phyloP scores from a whole-genome alignment of 805 yeast genomes.

The Yarrowia deformans region DNA sequence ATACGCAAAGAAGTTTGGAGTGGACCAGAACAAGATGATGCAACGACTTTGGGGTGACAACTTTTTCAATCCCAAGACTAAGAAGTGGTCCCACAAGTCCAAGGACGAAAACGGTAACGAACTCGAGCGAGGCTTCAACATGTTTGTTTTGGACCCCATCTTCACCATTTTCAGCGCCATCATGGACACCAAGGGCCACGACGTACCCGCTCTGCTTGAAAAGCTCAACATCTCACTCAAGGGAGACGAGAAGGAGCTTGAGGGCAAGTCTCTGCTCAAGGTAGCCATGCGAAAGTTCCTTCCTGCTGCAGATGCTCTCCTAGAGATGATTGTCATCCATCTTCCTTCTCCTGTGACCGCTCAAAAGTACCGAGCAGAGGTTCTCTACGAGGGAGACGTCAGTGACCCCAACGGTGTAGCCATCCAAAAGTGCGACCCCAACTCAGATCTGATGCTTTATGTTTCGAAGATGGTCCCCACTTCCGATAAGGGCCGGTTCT shows the following conservation, averaged over 20 bases:
- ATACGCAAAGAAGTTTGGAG: conserved; percentile 99
- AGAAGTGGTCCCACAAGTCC: conserved; percentile 97
- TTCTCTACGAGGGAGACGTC: conserved; percentile 95
- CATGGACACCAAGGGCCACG: conserved; percentile 99
- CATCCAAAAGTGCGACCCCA: conserved; percentile 98
- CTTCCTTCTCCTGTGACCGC: conserved; percentile 99
- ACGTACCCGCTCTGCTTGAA: conserved; percentile 87
- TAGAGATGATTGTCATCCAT: conserved; percentile 98
- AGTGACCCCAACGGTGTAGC: conserved; percentile 86
- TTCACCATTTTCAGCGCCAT: conserved; percentile 95
- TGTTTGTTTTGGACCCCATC: conserved; percentile 98
- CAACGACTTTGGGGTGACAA: conserved; percentile 99
- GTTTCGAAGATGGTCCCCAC: conserved; percentile 99
- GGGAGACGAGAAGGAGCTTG: conserved; percentile 96
- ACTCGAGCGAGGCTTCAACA: conserved; percentile 99
- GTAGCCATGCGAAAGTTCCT: conserved; percentile 99
- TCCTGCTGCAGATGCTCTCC: conserved; percentile 99
- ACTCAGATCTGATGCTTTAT: conserved; percentile 97
- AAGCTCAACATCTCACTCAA: conserved; percentile 93
- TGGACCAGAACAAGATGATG: conserved; percentile 97
- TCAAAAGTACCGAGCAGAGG: conserved; percentile 98
- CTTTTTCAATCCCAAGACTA: conserved; percentile 99
- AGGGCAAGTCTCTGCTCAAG: conserved; percentile 98
- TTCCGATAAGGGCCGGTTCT: conserved; percentile 99
- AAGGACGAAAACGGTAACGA: conserved; percentile 94